Evolutionary conservation across 129 eudicot species (phyloP).

Genomic region (Sambucus nigra): DNA sequence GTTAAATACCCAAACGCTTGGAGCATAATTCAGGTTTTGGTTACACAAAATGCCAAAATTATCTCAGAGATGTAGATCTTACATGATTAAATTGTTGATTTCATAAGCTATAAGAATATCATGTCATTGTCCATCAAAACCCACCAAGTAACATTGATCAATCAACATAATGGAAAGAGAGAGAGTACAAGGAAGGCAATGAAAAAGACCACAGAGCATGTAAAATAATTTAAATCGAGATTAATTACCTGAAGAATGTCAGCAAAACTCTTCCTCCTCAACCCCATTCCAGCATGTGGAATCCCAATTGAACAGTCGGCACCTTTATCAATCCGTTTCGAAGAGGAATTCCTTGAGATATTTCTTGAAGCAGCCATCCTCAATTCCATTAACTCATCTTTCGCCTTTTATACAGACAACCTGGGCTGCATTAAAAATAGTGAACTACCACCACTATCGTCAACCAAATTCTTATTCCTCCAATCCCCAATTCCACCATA

Average conservation of each 20-base stretch:
- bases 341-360: slow-evolving; percentile 25
- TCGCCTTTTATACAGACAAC: slow-evolving; percentile 26
- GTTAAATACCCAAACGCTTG: too few relatives aligned
- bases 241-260: slow-evolving; percentile 70
- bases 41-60: too few relatives aligned
- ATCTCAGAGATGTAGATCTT: too few relatives aligned
- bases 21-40: too few relatives aligned
- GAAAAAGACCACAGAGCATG: neutral
- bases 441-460: slow-evolving; percentile 32
- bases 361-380: slow-evolving; percentile 40
- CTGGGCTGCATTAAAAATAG: slow-evolving; percentile 57
- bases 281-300: slow-evolving; percentile 51
- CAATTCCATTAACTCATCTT: slow-evolving; percentile 49
- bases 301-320: slow-evolving; percentile 32
- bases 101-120: too few relatives aligned
- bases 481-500: slow-evolving; percentile 41
- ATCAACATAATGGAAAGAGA: too few relatives aligned
- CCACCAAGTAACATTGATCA: too few relatives aligned
- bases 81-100: too few relatives aligned
- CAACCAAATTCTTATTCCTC: slow-evolving; percentile 32
- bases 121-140: too few relatives aligned
- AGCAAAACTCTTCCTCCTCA: slow-evolving; percentile 76
- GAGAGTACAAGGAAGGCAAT: too few relatives aligned
- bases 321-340: slow-evolving; percentile 36
- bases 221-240: neutral